phyloP scores from a whole-genome alignment of 257 asterid species.

The Scutellaria barbata region DNA sequence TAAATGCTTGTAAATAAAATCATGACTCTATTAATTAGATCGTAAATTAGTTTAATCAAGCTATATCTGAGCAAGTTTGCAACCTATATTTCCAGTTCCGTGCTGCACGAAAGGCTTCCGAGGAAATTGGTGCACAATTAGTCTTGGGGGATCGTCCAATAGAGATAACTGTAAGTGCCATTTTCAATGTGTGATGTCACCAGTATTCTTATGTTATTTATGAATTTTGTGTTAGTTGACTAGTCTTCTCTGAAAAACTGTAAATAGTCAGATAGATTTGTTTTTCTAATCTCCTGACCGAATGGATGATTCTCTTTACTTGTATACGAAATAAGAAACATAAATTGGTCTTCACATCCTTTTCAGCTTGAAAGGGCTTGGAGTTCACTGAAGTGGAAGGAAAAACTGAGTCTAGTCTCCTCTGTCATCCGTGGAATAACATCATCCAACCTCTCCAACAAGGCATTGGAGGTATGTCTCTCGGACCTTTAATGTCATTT shows the following conservation, averaged over 20 bases:
- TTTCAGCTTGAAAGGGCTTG: conserved; percentile 93
- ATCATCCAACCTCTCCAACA: conserved; percentile 55
- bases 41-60: not conserved
- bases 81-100: conserved; percentile 63
- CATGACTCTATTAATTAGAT: not conserved
- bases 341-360: conserved; percentile 13
- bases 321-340: conserved; percentile 4
- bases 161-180: conserved; percentile 76
- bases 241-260: conserved; percentile 6
- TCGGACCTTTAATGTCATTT: not conserved
- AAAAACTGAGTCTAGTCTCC: conserved; percentile 66
- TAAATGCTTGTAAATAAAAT: conserved; percentile 25
- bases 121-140: conserved; percentile 87
- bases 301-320: conserved; percentile 23
- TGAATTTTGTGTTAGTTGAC: conserved; percentile 6
- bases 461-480: conserved; percentile 54
- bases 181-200: not conserved
- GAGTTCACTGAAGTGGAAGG: conserved; percentile 77
- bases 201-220: conserved; percentile 4
- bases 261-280: not conserved
- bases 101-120: conserved; percentile 85
- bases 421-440: conserved; percentile 68
- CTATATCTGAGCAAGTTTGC: conserved; percentile 13
- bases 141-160: conserved; percentile 93
- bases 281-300: conserved; percentile 1